A percentile compares a stretch with the other conserved stretches of the same genome.
phyloP scores from a whole-genome alignment of 768 basidiomycete species.

The Amyloporia xantha region DNA sequence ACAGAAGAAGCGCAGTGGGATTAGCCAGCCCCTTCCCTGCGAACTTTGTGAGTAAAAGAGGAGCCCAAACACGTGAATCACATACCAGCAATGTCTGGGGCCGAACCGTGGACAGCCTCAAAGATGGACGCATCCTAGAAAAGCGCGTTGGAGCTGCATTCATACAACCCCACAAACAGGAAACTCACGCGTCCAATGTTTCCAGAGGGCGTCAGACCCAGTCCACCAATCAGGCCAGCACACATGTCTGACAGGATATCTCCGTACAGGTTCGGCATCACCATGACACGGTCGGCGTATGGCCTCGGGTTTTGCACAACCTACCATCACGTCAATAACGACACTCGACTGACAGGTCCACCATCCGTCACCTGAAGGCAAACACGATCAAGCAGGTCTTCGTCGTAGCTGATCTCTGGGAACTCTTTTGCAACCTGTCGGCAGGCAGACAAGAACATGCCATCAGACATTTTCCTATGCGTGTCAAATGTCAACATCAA shows the following conservation, averaged over 20 bases:
- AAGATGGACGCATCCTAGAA: constrained; percentile 94
- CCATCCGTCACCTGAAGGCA: constrained; percentile 68
- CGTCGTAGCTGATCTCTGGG: constrained; percentile 90
- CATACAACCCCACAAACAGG: background rate
- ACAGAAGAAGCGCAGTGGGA: constrained; percentile 96
- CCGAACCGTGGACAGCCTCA: constrained; percentile 98
- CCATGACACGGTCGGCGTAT: constrained; percentile 96
- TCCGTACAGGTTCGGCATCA: constrained; percentile 98
- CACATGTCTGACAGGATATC: constrained; percentile 94
- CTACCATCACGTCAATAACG: constrained; percentile 29
- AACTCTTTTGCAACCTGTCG: constrained; percentile 93
- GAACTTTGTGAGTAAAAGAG: constrained; percentile 4
- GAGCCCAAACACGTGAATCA: background rate
- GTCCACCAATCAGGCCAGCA: constrained; percentile 95
- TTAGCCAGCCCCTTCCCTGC: constrained; percentile 89
- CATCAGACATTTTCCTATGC: constrained; percentile 99
- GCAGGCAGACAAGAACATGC: constrained; percentile 98
- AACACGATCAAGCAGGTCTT: constrained; percentile 93
- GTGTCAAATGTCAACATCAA: background rate
- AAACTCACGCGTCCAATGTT: constrained; percentile 85
- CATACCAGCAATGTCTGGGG: constrained; percentile 94
- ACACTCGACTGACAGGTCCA: background rate
- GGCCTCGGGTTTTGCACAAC: constrained; percentile 91
- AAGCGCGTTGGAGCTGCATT: constrained; percentile 13
- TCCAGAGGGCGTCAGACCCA: constrained; percentile 95